Conservation (phyloP, 2,329 filamentous ascomycete genomes). For the Beauveria scarabaeidicola region DNA sequence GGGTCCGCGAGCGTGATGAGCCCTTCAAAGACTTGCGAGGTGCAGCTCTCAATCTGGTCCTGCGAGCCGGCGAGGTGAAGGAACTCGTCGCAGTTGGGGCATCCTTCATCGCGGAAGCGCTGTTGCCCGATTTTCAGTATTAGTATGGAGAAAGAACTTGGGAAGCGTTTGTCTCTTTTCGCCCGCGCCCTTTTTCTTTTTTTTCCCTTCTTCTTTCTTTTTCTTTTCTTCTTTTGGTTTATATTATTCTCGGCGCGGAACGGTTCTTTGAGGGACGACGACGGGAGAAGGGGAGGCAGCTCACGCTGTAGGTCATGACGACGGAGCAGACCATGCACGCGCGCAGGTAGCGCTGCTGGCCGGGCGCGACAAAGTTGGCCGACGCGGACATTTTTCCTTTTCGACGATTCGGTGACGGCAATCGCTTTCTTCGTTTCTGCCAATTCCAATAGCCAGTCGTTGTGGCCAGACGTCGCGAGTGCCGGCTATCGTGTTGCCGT, state of each 20-base stretch:
- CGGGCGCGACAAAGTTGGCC: slow-evolving; percentile 59
- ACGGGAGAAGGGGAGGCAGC: slow-evolving; percentile 19
- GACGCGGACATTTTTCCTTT: slow-evolving; percentile 27
- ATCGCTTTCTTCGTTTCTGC: background rate
- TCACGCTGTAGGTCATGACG: slow-evolving; percentile 70
- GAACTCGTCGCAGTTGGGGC: slow-evolving; percentile 93
- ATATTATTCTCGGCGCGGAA: background rate
- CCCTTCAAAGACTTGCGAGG: slow-evolving; percentile 91
- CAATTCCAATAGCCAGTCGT: background rate
- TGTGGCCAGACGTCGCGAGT: background rate
- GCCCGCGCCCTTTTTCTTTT: background rate
- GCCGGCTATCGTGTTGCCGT: background rate
- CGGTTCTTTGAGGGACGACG: too few relatives aligned
- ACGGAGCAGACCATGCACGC: slow-evolving; percentile 99
- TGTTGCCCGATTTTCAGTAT: slow-evolving; percentile 24
- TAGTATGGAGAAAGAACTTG: too few relatives aligned
- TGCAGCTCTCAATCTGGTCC: slow-evolving; percentile 85
- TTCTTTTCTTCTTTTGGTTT: background rate
- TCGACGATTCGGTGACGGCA: background rate
- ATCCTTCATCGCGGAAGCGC: slow-evolving; percentile 82
- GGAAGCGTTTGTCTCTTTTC: too few relatives aligned
- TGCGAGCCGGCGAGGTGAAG: slow-evolving; percentile 70
- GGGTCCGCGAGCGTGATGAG: slow-evolving; percentile 79
- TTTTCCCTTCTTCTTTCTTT: too few relatives aligned
- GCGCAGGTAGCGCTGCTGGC: slow-evolving; percentile 77